phyloP scores from a whole-genome alignment of 345 rosid species.

The Gossypium longicalyx region DNA sequence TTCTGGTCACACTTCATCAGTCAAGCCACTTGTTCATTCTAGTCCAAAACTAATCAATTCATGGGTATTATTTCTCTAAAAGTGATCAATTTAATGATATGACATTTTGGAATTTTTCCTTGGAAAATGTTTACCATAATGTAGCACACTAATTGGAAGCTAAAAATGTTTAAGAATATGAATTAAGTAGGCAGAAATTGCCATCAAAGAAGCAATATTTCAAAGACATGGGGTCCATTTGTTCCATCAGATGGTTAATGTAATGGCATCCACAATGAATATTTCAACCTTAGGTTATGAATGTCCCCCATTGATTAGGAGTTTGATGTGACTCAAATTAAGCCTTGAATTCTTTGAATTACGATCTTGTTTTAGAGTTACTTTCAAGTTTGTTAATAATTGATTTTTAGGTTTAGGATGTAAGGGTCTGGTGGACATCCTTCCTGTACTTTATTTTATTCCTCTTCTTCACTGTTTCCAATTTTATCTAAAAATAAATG shows the following conservation, averaged over 20 bases:
- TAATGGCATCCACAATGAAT: background rate
- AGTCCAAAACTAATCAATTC: no score
- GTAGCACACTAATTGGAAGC: background rate
- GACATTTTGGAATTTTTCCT: no score
- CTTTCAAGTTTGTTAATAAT: background rate
- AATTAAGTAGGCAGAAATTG: no score
- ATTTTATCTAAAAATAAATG: no score
- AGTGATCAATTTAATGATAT: no score
- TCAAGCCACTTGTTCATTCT: background rate
- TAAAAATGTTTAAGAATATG: background rate
- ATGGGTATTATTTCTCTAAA: no score
- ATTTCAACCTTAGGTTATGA: background rate
- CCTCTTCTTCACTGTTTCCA: no score
- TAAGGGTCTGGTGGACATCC: no score
- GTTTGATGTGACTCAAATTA: conserved; percentile 7
- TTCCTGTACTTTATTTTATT: no score
- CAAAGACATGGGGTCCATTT: background rate
- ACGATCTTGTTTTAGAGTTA: background rate
- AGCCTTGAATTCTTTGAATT: background rate
- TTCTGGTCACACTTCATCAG: background rate
- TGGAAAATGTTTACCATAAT: no score
- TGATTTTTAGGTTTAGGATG: no score
- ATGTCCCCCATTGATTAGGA: conserved; percentile 2
- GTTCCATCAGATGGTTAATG: background rate
- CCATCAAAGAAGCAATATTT: background rate